Evolutionary conservation across 371 early-diverging fungal species (phyloP).

Genomic region (Vairimorpha ceranae): DNA sequence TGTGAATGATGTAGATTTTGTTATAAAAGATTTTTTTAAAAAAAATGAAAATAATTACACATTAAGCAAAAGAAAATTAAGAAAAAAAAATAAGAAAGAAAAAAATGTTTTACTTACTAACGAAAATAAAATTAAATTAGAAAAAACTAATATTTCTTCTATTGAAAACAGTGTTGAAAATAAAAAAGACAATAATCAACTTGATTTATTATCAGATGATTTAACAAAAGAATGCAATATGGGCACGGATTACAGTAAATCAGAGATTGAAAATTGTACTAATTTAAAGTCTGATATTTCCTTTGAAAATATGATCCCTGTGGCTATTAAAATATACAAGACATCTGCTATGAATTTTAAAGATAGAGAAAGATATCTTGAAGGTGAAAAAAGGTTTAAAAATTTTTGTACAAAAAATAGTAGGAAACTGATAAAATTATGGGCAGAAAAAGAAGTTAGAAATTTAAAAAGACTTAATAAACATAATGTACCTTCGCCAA

Average conservation of each 20-base stretch:
- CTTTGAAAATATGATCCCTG: constrained; percentile 69
- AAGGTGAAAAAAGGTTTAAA: constrained; percentile 88
- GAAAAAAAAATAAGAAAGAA: background rate
- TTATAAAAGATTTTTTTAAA: background rate
- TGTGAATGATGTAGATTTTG: background rate
- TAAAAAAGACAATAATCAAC: background rate
- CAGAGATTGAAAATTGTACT: no score
- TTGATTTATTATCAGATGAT: no score
- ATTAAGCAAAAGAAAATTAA: background rate
- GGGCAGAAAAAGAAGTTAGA: constrained; percentile 99
- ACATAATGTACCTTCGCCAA: constrained; percentile 84
- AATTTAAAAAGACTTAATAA: constrained; percentile 82
- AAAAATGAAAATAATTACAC: background rate
- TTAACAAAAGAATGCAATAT: no score
- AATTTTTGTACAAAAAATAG: constrained; percentile 89
- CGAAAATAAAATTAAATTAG: background rate
- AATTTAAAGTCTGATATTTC: no score
- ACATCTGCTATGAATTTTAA: constrained; percentile 95
- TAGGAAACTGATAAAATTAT: constrained; percentile 93
- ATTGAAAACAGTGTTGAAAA: background rate
- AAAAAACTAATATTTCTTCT: background rate
- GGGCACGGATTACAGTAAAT: no score
- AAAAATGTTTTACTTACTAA: background rate
- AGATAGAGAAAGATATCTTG: constrained; percentile 91
- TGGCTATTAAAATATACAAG: constrained; percentile 94